Evolutionary conservation across 176 grass and related monocot genomes (phyloP), one percentile per base, ranked within the genome.

Genomic region (Aegilops sharonensis): DNA sequence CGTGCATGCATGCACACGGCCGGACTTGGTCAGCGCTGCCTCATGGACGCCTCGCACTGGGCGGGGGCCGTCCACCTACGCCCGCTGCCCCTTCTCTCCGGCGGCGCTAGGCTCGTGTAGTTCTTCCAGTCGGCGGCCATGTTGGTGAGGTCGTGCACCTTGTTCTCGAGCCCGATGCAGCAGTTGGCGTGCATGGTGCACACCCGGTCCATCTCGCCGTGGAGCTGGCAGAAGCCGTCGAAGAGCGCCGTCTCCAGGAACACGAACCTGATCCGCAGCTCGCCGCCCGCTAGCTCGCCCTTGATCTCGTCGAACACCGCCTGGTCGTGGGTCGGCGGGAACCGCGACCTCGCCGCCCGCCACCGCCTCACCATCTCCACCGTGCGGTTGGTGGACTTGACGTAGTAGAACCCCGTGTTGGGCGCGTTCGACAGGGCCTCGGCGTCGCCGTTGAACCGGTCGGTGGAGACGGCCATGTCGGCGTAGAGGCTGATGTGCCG

Each of bases 151-250:
- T 94, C 89, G 18, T 68, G 72, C 61, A 94, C 35, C 81, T 97
- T 97, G 29, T 37, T 83, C 0, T 11, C 76, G 0, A 92, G 59
- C 25, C 92, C 90, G 4, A 90, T 1, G 66, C 89, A 91, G 70
- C 94, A 97, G 35, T 88, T 94, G 29, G 87, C 90, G 20, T 97
- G 94, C 84, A 94, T 59, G 2, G 90, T 97, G 84, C 78, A 90
- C 4, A 89, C 23, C 68, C 47, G 71, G 30, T 52, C 83, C 20
- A 89, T 25, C 50, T 52, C 85, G 7, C 67, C 29, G 35, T 42
- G 72, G 31, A 75, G 61, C 52, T 85, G 14, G 61, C 61, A 80
- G 60, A 81, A 81, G 23, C 78, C 61, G 15, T 27, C 78, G 78
- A 81, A 66, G 60, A 74, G 6, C 24, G 15, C 17, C 17, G 32